Percentiles rank a stretch among this genome's conserved stretches.
Evolutionary conservation across 83 land plant species (phyloP).

Genomic region (Picea abies): DNA sequence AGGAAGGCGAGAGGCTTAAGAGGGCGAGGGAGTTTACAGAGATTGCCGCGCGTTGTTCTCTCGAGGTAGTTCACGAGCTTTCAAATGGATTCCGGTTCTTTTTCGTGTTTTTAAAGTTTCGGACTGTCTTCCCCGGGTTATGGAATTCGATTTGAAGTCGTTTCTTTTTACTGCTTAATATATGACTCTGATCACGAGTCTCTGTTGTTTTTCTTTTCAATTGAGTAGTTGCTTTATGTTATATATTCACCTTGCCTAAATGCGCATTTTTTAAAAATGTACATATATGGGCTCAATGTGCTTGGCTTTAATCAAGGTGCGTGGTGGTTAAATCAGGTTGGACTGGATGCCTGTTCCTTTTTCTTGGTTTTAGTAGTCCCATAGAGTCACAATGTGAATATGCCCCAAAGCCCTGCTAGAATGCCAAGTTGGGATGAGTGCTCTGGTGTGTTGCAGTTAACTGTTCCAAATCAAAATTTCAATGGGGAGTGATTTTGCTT

Average conservation of each 20-base stretch:
- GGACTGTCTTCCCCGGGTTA: background rate
- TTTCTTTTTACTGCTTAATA: background rate
- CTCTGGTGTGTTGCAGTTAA: background rate
- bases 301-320: too few relatives aligned
- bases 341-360: background rate
- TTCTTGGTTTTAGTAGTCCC: background rate
- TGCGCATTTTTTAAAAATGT: background rate
- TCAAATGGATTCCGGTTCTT: background rate
- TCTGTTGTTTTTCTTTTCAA: background rate
- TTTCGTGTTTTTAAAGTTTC: too few relatives aligned
- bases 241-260: background rate
- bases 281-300: background rate
- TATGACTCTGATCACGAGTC: background rate
- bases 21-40: background rate
- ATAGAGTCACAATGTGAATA: background rate
- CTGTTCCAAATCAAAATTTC: background rate
- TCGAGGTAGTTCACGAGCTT: conserved; percentile 12
- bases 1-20: background rate
- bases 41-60: background rate
- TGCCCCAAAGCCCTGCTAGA: too few relatives aligned
- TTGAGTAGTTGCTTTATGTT: background rate
- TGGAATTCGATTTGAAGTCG: background rate
- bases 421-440: background rate
- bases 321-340: background rate
- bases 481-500: background rate